Percentiles rank a stretch among this genome's conserved stretches.
phyloP scores from a whole-genome alignment of 805 yeast species.

The Cyberlindnera suaveolens region DNA sequence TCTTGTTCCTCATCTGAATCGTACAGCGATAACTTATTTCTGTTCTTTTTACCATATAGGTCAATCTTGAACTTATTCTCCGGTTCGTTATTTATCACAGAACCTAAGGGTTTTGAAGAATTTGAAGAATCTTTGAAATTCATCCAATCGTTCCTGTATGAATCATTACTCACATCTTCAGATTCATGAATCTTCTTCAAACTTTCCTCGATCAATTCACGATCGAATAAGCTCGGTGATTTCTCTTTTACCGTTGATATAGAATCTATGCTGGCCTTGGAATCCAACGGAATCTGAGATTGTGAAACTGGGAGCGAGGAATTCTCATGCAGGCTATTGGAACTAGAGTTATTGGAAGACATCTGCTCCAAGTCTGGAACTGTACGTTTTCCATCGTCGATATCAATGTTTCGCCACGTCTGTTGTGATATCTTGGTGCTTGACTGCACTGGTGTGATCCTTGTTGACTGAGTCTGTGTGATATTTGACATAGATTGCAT shows the following conservation, averaged over 20 bases:
- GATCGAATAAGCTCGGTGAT: constrained; percentile 16
- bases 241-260: not conserved
- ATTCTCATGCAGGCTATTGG: constrained; percentile 13
- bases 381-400: constrained; percentile 19
- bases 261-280: not conserved
- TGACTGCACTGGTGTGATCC: constrained; percentile 5
- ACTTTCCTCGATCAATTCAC: constrained; percentile 19
- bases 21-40: constrained; percentile 18
- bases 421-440: not conserved
- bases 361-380: constrained; percentile 22
- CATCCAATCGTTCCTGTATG: constrained; percentile 1
- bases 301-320: not conserved
- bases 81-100: not conserved
- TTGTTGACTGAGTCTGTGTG: not conserved
- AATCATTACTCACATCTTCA: not conserved
- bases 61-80: constrained; percentile 20
- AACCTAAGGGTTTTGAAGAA: not conserved
- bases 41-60: constrained; percentile 22
- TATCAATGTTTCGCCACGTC: constrained; percentile 21
- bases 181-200: constrained; percentile 7
- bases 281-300: not conserved
- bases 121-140: not conserved
- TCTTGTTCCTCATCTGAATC: constrained; percentile 10
- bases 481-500: not conserved
- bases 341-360: constrained; percentile 17